Base-by-base conservation (phyloP, 129 eudicot species). In the Heracleum sosnowskyi region DNA sequence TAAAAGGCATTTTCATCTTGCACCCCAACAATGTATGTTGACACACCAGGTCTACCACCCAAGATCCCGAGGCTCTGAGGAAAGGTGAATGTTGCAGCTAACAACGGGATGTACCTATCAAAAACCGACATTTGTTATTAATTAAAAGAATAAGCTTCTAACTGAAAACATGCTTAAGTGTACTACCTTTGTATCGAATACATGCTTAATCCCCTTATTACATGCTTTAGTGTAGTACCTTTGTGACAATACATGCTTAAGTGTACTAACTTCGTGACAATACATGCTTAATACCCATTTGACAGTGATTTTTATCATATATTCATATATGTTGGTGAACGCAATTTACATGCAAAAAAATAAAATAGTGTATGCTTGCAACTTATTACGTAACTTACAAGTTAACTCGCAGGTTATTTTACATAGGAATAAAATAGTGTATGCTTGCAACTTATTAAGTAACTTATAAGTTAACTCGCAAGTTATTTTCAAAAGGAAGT, bases 1-100 rank as follows among this genome's bases (percentile, higher is more conserved):
- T 90, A 95, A 79, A 91, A 95, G 18, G 89, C 99, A 44, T 87
- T 90, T 26, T 92, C 95, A 77, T 95, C 99, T 84, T 95, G 97
- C 81, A 92, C 94, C 34, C 99, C 97, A 75, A 94, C 80, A 37
- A 95, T 86, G 82, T 95, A 95, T 20, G 99, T 95, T 11, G 99
- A 95, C 75, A 90, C 96, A 86, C 99, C 97, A 73, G 97, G 94
- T 81, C 90, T 90, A 63, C 99, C 99, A 68, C 99, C 99, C 85
- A 92, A 77, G 76, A 95, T 87, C 51, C 99, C 99, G 79, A 95
- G 96, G 90, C 99, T 91, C 81, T 95, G 99, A 17, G 97, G 92
- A 77, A 95, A 95, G 49, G 88, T 86, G 75, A 90, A 95, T 40
- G 96, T 95, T 42, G 92, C 91, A 36, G 83, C 88, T 90, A 95